Conservation (phyloP, 805 yeast genomes). For the Pichia ethanolica region DNA sequence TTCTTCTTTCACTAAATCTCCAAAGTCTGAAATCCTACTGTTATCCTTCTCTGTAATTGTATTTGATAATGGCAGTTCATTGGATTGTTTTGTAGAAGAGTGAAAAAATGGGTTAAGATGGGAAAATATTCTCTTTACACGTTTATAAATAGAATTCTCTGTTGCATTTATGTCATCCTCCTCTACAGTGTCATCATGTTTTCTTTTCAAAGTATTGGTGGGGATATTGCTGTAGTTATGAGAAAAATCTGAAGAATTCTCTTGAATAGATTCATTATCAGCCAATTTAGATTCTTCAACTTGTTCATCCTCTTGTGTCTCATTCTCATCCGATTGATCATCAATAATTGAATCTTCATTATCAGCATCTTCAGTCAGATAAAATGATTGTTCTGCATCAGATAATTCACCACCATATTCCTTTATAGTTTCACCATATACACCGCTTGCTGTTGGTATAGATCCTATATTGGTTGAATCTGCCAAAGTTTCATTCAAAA, state of each 20-base stretch:
- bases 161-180: neutral
- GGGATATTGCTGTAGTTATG: too few relatives aligned
- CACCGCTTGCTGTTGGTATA: neutral
- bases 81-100: too few relatives aligned
- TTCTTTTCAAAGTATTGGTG: neutral
- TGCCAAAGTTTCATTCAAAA: neutral
- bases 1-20: too few relatives aligned
- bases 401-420: neutral
- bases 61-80: too few relatives aligned
- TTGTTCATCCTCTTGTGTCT: neutral
- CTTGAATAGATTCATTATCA: neutral
- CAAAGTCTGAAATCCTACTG: too few relatives aligned
- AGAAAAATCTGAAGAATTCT: neutral
- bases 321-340: neutral
- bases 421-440: conserved; percentile 3
- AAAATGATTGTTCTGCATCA: conserved; percentile 8
- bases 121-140: conserved; percentile 6
- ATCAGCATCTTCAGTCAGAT: neutral
- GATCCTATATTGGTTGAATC: neutral
- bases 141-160: neutral
- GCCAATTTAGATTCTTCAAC: neutral
- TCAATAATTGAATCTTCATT: too few relatives aligned
- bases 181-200: neutral
- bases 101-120: neutral
- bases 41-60: too few relatives aligned